Percentiles rank a stretch among this genome's conserved stretches.
Evolutionary conservation across 306 rosid species (phyloP).

Genomic region (Benincasa hispida): DNA sequence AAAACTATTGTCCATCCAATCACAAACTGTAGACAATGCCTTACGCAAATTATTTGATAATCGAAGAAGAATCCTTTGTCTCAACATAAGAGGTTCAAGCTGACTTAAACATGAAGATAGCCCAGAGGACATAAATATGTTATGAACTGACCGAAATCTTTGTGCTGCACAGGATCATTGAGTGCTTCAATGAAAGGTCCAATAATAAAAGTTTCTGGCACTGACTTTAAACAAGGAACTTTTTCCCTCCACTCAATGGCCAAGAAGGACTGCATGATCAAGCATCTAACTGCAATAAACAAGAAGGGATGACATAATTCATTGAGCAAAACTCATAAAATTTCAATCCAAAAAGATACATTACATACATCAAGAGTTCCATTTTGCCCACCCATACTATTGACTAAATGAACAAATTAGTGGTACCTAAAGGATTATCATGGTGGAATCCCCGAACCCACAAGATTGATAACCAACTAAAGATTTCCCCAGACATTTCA

Average conservation of each 20-base stretch:
- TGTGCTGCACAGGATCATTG: constrained; percentile 89
- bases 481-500: constrained; percentile 33
- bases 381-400: neutral
- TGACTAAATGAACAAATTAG: constrained; percentile 5
- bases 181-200: constrained; percentile 75
- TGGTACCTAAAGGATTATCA: constrained; percentile 79
- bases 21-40: neutral
- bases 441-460: constrained; percentile 91
- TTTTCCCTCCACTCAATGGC: constrained; percentile 50
- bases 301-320: constrained; percentile 8
- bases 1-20: neutral
- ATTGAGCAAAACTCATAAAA: neutral
- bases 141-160: constrained; percentile 56
- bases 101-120: constrained; percentile 9
- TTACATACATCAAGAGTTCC: neutral
- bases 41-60: neutral
- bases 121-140: neutral
- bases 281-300: constrained; percentile 76
- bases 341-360: neutral
- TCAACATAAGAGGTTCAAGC: constrained; percentile 11
- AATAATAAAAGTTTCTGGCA: constrained; percentile 65
- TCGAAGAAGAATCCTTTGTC: neutral
- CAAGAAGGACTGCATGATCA: constrained; percentile 84
- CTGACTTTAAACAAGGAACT: constrained; percentile 40
- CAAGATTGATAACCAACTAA: constrained; percentile 71